Evolutionary conservation across 2,329 filamentous ascomycete species (phyloP).

Genomic region (Fusarium concolor): DNA sequence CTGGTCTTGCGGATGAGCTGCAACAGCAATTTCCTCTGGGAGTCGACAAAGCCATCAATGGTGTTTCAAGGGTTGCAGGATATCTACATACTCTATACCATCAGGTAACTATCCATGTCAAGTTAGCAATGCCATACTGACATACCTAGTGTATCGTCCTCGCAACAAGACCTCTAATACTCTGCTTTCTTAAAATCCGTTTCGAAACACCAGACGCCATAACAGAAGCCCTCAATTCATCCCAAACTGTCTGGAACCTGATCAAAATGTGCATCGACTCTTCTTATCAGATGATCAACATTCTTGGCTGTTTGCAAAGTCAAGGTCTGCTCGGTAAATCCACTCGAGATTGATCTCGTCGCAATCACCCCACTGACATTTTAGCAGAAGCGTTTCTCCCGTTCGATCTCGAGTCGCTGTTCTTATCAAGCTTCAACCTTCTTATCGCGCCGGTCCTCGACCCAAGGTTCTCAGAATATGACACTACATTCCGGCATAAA

Average conservation of each 20-base stretch:
- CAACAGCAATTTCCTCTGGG: slow-evolving; percentile 47
- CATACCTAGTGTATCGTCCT: slow-evolving; percentile 47
- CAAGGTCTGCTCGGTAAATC: slow-evolving; percentile 60
- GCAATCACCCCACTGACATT: neutral
- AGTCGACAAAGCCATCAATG: slow-evolving; percentile 48
- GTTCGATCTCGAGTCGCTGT: slow-evolving; percentile 59
- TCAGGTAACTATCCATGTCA: slow-evolving; percentile 35
- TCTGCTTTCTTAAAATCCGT: slow-evolving; percentile 50
- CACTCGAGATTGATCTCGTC: neutral
- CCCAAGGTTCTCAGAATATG: slow-evolving; percentile 50
- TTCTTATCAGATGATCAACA: slow-evolving; percentile 49
- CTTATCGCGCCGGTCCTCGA: slow-evolving; percentile 55
- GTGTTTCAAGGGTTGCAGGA: slow-evolving; percentile 48
- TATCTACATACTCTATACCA: slow-evolving; percentile 51
- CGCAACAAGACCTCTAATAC: slow-evolving; percentile 48
- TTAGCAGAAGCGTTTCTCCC: slow-evolving; percentile 60
- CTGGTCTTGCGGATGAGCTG: slow-evolving; percentile 47
- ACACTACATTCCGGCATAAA: slow-evolving; percentile 54
- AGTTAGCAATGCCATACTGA: neutral
- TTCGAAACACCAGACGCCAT: slow-evolving; percentile 45
- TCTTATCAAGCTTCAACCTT: slow-evolving; percentile 57
- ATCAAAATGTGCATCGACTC: slow-evolving; percentile 52
- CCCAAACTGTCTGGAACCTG: slow-evolving; percentile 49
- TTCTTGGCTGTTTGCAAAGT: slow-evolving; percentile 57
- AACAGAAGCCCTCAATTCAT: slow-evolving; percentile 53